Evolutionary conservation across 768 basidiomycete genomes (phyloP), one percentile per base, ranked within the genome.

Genomic region (Suillus ampliporus): DNA sequence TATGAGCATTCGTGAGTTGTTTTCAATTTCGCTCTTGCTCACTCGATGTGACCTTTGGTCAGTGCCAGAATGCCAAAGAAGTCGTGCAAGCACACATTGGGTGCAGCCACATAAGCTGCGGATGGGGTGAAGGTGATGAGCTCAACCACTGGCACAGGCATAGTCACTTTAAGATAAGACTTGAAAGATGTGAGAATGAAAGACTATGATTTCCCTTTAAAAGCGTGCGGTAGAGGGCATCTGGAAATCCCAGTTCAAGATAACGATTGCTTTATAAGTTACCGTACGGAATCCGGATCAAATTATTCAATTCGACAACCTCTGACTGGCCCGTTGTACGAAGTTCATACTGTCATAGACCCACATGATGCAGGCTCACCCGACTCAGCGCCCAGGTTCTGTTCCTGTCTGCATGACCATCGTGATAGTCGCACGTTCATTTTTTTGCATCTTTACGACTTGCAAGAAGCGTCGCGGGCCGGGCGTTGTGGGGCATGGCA

Each of bases 141-240:
- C 44, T 46, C 44, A n/a, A 46, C 44, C 21, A 46, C 44, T 46
- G 44, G 44, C 9, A 46, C 44, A 46, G 44, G 44, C 44, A 46
- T 46, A 17, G 15, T 21, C 10, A n/a, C 19, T n/a, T 9, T 21
- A n/a, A 8, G 9, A 4, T n/a, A n/a, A 10, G n/a, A 44, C n/a
- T 9, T 44, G 19, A n/a, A n/a, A n/a, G n/a, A n/a, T n/a, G n/a
- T n/a, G n/a, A n/a, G n/a, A 31, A 31, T 31, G 31, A 31, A 31
- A n/a, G 43, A 21, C 7, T 44, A n/a, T 4, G 43, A 44, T 10
- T n/a, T 10, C 43, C 19, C 8, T 44, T 44, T 41, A 6, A 17
- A 15, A 17, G 15, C 15, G 40, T 41, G 40, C 40, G 17, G 31
- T 6, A 31, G 31, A 31, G 31, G 31, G 31, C 31, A 3, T 31